Base-by-base conservation (phyloP, 345 rosid species). In the Sisymbrium irio region DNA sequence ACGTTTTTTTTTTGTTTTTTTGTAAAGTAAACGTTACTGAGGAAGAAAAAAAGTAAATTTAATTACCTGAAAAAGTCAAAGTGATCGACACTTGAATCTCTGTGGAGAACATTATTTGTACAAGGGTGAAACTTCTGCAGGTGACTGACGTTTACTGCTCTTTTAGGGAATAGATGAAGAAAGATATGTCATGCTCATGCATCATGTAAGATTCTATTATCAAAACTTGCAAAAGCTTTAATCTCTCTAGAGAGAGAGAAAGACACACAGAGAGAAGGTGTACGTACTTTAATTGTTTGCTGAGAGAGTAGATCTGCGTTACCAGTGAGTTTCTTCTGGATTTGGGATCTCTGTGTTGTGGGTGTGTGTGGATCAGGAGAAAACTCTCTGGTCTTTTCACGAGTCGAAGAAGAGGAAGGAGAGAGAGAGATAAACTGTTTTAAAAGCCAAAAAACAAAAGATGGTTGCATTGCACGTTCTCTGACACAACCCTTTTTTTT, bases 401-500 rank as follows among this genome's bases (percentile, higher is more conserved):
- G 71, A 69, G 75, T 61, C 56, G 64, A 62, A 49, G 56, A 40
- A 65, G 57, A 20, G 7, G 61, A 4, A 56, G 11, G 4, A 45
- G 3, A 37, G 0, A 49, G 39, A 58, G 62, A 58, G 62, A 49
- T 51, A 41, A 76, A 70, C 66, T 63, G 76, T 56, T 62, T 63
- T 55, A 39, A 67, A 74, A 60, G 36, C 12, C 11, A 8, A 20
- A 42, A n/a, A 60, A 60, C 10, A 76, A 62, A 56, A 69, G n/a
- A 69, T 62, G 71, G 80, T 55, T 76, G 67, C 66, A 69, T 69
- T 69, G 75, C 80, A 70, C 80, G 80, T 76, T 70, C 80, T 76
- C 80, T 76, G 80, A 76, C 80, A 76, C 22, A 56, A 63, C 44
- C 18, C 45, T 1, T 4, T 14, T 51, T 45, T 51, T 3, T 4